Conservation (phyloP, 164 flowering plant species). For the Umbilicus rupestris region DNA sequence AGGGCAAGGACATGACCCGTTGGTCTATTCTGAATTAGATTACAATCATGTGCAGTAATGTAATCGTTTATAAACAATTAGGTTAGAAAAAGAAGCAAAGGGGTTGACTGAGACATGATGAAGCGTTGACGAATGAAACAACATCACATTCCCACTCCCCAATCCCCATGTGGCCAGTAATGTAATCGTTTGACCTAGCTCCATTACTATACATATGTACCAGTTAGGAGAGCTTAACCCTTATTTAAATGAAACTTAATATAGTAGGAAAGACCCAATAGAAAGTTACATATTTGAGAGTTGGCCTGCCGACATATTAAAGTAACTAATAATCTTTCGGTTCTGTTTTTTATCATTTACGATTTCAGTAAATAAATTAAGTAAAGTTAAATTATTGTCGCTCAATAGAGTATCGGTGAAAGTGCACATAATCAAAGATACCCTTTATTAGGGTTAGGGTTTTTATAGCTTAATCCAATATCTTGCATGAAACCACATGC, state of each 20-base stretch:
- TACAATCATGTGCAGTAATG: too few species aligned
- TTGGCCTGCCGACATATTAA: conserved; percentile 1
- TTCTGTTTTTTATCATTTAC: too few species aligned
- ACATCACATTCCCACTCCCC: background rate
- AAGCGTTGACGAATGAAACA: conserved; percentile 1
- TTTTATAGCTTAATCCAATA: too few species aligned
- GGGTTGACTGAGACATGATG: background rate
- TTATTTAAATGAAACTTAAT: background rate
- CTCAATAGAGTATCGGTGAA: background rate
- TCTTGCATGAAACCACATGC: too few species aligned
- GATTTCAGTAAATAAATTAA: too few species aligned
- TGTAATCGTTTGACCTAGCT: background rate
- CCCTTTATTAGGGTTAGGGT: too few species aligned
- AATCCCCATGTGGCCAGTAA: conserved; percentile 7
- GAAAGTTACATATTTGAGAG: background rate
- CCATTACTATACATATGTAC: background rate
- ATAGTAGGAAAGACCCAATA: background rate
- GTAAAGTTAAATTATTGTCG: background rate
- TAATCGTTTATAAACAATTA: background rate
- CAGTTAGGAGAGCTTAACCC: background rate
- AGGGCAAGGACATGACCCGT: background rate
- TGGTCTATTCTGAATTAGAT: too few species aligned
- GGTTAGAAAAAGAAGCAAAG: background rate
- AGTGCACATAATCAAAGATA: too few species aligned
- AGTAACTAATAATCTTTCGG: background rate